Conservation (phyloP, 2,329 filamentous ascomycete species). For the Nothophoma quercina region DNA sequence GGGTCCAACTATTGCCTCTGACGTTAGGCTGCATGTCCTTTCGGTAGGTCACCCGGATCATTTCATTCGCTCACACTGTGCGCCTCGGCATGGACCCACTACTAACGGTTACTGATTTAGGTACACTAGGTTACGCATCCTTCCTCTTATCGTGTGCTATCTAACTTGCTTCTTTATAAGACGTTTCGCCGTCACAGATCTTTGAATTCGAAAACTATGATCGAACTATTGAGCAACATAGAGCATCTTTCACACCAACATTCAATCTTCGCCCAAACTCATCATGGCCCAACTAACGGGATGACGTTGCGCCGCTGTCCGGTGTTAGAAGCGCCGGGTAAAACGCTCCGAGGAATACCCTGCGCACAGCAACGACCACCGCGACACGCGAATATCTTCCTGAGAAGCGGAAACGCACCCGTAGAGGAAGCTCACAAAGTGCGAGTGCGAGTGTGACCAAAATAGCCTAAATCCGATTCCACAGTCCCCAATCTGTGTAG, state of each 20-base stretch:
- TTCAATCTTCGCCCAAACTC: no score
- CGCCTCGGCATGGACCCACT: constrained; percentile 1
- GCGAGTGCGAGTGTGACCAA: neutral
- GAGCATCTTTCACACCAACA: no score
- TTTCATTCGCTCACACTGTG: constrained; percentile 1
- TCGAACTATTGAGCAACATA: no score
- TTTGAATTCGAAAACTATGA: no score
- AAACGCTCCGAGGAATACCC: no score
- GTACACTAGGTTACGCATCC: neutral
- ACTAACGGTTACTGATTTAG: neutral
- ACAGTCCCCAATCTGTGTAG: no score
- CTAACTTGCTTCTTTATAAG: neutral
- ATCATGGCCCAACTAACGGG: no score
- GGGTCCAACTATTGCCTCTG: neutral
- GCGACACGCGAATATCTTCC: no score
- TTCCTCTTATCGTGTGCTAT: neutral
- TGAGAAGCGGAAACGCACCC: neutral
- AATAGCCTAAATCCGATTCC: neutral
- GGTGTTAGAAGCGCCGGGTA: no score
- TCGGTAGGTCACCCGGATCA: constrained; percentile 6
- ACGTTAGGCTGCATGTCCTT: neutral
- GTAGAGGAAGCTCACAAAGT: neutral
- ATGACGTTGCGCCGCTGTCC: no score
- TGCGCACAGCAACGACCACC: no score
- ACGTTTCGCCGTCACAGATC: no score